These are phyloP conservation scores for Panicum virgatum DNA, from an alignment of 202 grass and related monocot genomes.

Conservation along the genomic window DNA sequence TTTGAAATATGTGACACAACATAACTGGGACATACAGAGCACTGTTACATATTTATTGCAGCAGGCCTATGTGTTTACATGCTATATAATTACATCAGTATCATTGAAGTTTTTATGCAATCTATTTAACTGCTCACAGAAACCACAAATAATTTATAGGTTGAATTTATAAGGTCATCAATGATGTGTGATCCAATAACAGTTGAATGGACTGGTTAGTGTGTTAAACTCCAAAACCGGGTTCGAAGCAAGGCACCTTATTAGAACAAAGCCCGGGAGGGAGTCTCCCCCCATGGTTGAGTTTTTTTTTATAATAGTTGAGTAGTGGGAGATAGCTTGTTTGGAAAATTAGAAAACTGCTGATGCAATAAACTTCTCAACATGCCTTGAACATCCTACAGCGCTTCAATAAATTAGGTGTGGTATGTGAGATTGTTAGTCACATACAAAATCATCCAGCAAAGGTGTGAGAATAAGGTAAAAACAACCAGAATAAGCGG, in stretches of 20 bases:
- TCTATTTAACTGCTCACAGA: neutral
- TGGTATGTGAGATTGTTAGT: neutral
- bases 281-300: no score
- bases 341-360: neutral
- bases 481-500: neutral
- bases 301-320: neutral
- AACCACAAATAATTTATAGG: neutral
- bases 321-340: neutral
- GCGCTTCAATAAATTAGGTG: neutral
- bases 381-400: conserved; percentile 2
- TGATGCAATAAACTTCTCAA: neutral
- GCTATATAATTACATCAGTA: neutral
- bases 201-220: no score
- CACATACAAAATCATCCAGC: neutral
- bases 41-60: neutral
- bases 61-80: neutral
- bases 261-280: no score
- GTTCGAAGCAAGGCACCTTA: no score
- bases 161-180: neutral
- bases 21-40: neutral
- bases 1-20: neutral
- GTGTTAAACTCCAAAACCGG: no score
- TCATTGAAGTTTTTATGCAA: neutral
- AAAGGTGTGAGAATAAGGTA: neutral
- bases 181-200: neutral